These are phyloP conservation scores for Pisolithus tinctorius DNA, from an alignment of 768 basidiomycete species.

Conservation along the genomic window DNA sequence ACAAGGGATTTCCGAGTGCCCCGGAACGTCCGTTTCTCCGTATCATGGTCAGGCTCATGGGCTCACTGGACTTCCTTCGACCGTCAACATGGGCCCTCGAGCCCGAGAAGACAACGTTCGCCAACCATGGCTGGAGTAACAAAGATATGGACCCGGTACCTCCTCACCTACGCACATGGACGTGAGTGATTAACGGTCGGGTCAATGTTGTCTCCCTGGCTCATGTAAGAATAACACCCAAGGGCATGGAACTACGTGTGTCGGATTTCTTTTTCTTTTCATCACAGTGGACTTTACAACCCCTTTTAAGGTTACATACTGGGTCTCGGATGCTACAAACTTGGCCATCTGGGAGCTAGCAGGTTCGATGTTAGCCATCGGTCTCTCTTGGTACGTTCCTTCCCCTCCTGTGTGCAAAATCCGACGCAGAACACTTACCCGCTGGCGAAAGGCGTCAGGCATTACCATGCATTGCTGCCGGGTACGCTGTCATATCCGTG, in stretches of 20 bases:
- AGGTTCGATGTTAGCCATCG: constrained; percentile 69
- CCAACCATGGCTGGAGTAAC: constrained; percentile 58
- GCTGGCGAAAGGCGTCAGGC: constrained; percentile 52
- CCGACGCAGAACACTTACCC: background rate
- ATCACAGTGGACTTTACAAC: constrained; percentile 28
- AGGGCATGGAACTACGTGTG: constrained; percentile 57
- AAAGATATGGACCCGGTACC: constrained; percentile 76
- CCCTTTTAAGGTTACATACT: constrained; percentile 15
- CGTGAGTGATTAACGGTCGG: constrained; percentile 14
- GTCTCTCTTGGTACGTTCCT: constrained; percentile 55
- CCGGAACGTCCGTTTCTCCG: too few species aligned
- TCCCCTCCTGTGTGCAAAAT: background rate
- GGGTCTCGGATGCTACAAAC: constrained; percentile 21
- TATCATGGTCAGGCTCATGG: background rate
- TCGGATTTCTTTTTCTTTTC: constrained; percentile 23
- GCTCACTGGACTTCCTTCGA: constrained; percentile 20
- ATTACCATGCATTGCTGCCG: constrained; percentile 61
- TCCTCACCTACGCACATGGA: constrained; percentile 56
- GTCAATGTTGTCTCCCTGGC: background rate
- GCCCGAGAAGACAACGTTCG: constrained; percentile 43
- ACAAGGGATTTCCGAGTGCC: too few species aligned
- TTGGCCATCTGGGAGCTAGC: constrained; percentile 36
- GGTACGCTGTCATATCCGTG: constrained; percentile 64
- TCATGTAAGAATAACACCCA: background rate
- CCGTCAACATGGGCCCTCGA: constrained; percentile 44